phyloP scores from a whole-genome alignment of 768 basidiomycete genomes.

The Postia placenta region DNA sequence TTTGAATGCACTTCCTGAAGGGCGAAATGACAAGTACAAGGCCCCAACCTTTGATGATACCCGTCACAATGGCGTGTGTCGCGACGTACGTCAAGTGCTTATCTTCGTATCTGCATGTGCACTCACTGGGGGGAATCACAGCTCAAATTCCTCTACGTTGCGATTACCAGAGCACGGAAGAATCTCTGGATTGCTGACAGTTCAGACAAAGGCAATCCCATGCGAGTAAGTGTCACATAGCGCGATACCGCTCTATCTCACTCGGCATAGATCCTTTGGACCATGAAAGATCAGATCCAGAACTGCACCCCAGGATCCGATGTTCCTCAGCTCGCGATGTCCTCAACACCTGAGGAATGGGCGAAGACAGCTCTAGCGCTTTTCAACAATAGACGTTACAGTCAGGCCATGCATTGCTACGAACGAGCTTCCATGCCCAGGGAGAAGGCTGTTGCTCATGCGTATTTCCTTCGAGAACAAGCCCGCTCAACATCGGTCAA shows the following conservation, averaged over 20 bases:
- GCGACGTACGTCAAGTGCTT: slow-evolving; percentile 37
- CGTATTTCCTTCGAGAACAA: slow-evolving; percentile 48
- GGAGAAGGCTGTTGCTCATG: slow-evolving; percentile 41
- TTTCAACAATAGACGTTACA: slow-evolving; percentile 40
- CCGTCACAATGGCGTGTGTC: slow-evolving; percentile 50
- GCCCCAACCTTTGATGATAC: slow-evolving; percentile 44
- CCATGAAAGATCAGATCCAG: slow-evolving; percentile 36
- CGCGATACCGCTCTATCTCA: not conserved
- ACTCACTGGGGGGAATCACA: slow-evolving; percentile 18
- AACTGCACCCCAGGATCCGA: slow-evolving; percentile 42
- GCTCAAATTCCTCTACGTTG: slow-evolving; percentile 69
- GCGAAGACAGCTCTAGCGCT: slow-evolving; percentile 31
- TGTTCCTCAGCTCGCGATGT: slow-evolving; percentile 47
- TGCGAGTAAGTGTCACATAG: slow-evolving; percentile 38
- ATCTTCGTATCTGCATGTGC: not conserved
- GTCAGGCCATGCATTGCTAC: slow-evolving; percentile 51
- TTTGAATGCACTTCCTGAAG: slow-evolving; percentile 34
- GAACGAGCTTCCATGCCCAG: slow-evolving; percentile 37
- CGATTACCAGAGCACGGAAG: slow-evolving; percentile 61
- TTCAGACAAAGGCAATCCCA: slow-evolving; percentile 48
- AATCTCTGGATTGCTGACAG: slow-evolving; percentile 67
- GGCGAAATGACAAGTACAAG: slow-evolving; percentile 9
- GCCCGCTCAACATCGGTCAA: slow-evolving; percentile 31
- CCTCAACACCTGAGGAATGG: slow-evolving; percentile 47
- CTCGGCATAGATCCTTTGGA: slow-evolving; percentile 51